These are phyloP conservation scores for Arthrobotrys musiformis DNA, from an alignment of 2,329 filamentous ascomycete species.

Conservation along the genomic window DNA sequence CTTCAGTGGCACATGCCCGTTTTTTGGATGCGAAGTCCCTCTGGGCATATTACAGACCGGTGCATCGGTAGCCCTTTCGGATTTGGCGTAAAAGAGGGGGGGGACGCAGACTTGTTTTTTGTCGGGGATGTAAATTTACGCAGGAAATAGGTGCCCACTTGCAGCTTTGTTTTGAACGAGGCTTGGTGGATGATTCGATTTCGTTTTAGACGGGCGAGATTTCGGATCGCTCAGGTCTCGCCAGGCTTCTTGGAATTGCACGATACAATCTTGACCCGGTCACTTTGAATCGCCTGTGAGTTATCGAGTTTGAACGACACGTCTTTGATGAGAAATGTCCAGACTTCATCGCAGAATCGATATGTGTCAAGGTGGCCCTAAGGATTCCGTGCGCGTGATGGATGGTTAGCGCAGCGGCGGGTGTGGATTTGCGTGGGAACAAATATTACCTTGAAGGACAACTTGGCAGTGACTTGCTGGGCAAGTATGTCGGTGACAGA, in stretches of 20 bases:
- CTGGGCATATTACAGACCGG: too few relatives aligned
- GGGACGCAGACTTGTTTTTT: neutral
- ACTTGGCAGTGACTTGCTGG: conserved; percentile 87
- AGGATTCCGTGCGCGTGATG: neutral
- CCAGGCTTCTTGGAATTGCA: conserved; percentile 89
- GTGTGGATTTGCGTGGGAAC: neutral
- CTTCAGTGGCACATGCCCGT: neutral
- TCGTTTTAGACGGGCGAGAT: too few relatives aligned
- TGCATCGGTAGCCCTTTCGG: neutral
- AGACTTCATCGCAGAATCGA: conserved; percentile 99
- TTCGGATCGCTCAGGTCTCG: conserved; percentile 62
- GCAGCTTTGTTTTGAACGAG: neutral
- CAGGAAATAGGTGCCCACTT: neutral
- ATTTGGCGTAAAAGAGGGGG: neutral
- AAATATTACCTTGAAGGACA: conserved; percentile 87
- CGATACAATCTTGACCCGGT: conserved; percentile 89
- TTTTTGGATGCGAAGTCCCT: neutral
- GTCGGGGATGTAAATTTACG: too few relatives aligned
- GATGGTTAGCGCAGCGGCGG: too few relatives aligned
- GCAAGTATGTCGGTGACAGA: conserved; percentile 89
- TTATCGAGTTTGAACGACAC: conserved; percentile 98
- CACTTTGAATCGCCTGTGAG: conserved; percentile 44
- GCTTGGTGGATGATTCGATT: neutral
- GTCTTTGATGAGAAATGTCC: conserved; percentile 99
- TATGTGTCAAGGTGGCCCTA: conserved; percentile 98